These are phyloP conservation scores for Grosmannia clavigera DNA, from an alignment of 2,329 filamentous ascomycete genomes.

Conservation along the genomic window DNA sequence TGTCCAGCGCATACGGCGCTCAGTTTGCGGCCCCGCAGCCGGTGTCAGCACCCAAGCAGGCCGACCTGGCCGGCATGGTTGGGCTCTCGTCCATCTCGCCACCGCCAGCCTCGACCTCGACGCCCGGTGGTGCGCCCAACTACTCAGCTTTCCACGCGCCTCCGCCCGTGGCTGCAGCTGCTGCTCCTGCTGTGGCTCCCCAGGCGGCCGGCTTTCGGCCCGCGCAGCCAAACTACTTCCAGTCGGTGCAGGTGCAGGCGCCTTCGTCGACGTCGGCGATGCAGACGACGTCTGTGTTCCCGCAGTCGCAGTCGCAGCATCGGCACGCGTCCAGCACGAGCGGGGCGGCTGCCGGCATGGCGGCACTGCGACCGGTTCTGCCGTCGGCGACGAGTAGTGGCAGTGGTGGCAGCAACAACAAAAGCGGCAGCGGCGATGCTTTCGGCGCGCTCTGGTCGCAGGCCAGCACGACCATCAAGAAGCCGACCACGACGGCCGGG, in stretches of 20 bases:
- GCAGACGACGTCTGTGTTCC: conserved; percentile 15
- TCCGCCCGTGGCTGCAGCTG: conserved; percentile 23
- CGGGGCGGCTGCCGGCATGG: conserved; percentile 14
- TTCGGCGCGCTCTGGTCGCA: conserved; percentile 81
- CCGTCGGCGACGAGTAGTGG: conserved; percentile 1
- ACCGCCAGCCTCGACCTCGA: conserved; percentile 42
- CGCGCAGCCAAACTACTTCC: conserved; percentile 86
- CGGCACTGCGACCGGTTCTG: conserved; percentile 12
- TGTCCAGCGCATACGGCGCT: conserved; percentile 38
- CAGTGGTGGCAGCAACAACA: conserved; percentile 54
- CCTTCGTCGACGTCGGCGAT: conserved; percentile 16
- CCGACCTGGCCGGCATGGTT: conserved; percentile 68
- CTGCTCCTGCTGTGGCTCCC: conserved; percentile 25
- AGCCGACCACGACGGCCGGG: conserved; percentile 46
- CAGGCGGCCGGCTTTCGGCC: conserved; percentile 54
- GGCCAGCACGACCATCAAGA: conserved; percentile 64
- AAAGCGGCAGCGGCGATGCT: conserved; percentile 55
- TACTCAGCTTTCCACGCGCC: conserved; percentile 51
- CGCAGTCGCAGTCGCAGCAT: conserved; percentile 4
- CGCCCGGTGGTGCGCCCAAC: conserved; percentile 44
- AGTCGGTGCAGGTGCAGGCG: conserved; percentile 51
- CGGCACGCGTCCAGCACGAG: conserved; percentile 11
- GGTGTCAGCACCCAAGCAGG: conserved; percentile 68
- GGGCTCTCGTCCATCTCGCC: conserved; percentile 73
- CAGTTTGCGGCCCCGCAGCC: conserved; percentile 77